These are phyloP conservation scores for Malassezia slooffiae DNA, from an alignment of 1,284 basidiomycete species.

Conservation along the genomic window DNA sequence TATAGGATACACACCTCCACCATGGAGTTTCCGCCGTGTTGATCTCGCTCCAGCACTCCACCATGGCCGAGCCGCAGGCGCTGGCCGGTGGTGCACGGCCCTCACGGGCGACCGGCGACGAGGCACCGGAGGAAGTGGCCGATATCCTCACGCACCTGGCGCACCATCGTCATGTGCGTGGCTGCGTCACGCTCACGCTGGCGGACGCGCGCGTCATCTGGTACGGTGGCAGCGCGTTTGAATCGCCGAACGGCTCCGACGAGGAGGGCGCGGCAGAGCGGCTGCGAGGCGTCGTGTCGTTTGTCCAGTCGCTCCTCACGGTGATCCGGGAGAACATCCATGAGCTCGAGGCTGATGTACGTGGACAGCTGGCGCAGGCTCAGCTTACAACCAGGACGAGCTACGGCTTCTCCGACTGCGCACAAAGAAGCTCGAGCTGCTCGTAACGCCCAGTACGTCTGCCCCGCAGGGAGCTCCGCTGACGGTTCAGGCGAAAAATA, in stretches of 20 bases:
- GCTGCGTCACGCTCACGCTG: constrained; percentile 5
- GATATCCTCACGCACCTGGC: constrained; percentile 5
- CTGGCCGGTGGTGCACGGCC: too few relatives aligned
- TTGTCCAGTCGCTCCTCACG: constrained; percentile 7
- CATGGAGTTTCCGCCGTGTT: too few relatives aligned
- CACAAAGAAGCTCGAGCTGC: constrained; percentile 39
- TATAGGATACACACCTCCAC: constrained; percentile 1
- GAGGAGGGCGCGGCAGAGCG: too few relatives aligned
- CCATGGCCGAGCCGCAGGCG: background rate
- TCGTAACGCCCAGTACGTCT: constrained; percentile 31
- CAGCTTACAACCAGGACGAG: constrained; percentile 20
- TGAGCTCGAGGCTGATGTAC: background rate
- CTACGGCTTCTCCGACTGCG: constrained; percentile 33
- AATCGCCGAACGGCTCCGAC: background rate
- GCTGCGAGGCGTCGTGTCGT: constrained; percentile 1
- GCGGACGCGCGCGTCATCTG: constrained; percentile 9
- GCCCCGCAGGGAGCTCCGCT: background rate
- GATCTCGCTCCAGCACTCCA: background rate
- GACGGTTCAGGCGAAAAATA: constrained; percentile 36
- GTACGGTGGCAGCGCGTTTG: constrained; percentile 8
- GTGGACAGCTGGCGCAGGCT: too few relatives aligned
- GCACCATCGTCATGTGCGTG: constrained; percentile 3
- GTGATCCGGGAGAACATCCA: background rate
- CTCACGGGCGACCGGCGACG: too few relatives aligned
- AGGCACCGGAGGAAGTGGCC: constrained; percentile 10